These are phyloP conservation scores for Coelastrella sp. DNA, from an alignment of 139 green algal species.

Conservation along the genomic window DNA sequence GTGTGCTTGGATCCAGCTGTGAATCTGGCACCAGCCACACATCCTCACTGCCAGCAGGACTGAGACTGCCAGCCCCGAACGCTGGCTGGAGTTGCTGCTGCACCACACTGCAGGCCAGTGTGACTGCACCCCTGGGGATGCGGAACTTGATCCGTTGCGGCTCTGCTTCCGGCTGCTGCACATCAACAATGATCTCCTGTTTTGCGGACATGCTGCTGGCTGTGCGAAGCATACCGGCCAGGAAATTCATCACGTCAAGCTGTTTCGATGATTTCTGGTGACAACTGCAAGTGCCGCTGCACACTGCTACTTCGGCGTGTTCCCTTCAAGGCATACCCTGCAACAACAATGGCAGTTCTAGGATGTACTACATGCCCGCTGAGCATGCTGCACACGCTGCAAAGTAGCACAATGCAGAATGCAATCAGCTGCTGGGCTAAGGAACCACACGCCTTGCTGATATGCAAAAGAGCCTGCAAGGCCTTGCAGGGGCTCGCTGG, in stretches of 20 bases:
- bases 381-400: not conserved
- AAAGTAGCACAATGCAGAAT: not conserved
- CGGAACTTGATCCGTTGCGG: not conserved
- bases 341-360: no score
- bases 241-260: no score
- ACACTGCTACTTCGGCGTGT: no score
- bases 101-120: not conserved
- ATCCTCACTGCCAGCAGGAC: not conserved
- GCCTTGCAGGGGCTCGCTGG: not conserved
- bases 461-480: not conserved
- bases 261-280: no score
- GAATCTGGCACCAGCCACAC: not conserved
- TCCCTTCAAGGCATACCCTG: no score
- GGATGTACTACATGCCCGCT: no score
- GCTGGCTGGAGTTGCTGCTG: not conserved
- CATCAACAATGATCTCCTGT: not conserved
- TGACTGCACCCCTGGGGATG: not conserved
- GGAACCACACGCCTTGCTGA: not conserved
- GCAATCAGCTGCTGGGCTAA: not conserved
- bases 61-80: not conserved
- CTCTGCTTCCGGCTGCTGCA: not conserved
- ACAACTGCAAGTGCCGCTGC: no score
- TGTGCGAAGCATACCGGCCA: no score
- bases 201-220: not conserved
- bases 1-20: not conserved